Percentiles rank a stretch among this genome's conserved stretches.
phyloP scores from a whole-genome alignment of 352 stramenopile species.

The Globisporangium apiculatum region DNA sequence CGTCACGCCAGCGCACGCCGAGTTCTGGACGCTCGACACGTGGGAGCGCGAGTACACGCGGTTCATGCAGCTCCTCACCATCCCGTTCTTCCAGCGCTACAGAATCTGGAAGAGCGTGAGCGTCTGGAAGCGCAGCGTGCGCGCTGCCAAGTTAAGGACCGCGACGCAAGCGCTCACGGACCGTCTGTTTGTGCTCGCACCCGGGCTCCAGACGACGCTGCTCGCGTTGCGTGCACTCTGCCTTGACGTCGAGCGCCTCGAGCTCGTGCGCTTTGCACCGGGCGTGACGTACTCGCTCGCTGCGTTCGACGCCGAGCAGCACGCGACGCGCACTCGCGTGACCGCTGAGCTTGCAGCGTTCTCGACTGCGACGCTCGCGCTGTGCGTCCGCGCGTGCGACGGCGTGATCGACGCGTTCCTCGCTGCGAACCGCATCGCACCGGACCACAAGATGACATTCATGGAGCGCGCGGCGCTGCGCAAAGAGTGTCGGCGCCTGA shows the following conservation, averaged over 20 bases:
- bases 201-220: slow-evolving; percentile 76
- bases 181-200: slow-evolving; percentile 85
- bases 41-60: slow-evolving; percentile 91
- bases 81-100: slow-evolving; percentile 91
- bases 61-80: slow-evolving; percentile 88
- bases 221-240: slow-evolving; percentile 70
- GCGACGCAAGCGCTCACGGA: slow-evolving; percentile 79
- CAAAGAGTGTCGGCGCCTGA: slow-evolving; percentile 88
- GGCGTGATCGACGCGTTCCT: slow-evolving; percentile 91
- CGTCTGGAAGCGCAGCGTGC: slow-evolving; percentile 89
- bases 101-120: slow-evolving; percentile 93
- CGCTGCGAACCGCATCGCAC: slow-evolving; percentile 86
- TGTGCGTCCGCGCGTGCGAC: slow-evolving; percentile 88
- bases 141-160: slow-evolving; percentile 78
- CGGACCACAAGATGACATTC: slow-evolving; percentile 95
- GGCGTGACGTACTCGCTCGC: slow-evolving; percentile 72
- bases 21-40: slow-evolving; percentile 90
- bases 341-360: slow-evolving; percentile 56
- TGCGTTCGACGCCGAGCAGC: slow-evolving; percentile 79
- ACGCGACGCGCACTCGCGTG: slow-evolving; percentile 36
- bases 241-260: slow-evolving; percentile 50
- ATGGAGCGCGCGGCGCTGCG: slow-evolving; percentile 91
- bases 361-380: slow-evolving; percentile 55
- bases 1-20: slow-evolving; percentile 80
- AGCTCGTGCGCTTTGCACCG: slow-evolving; percentile 63